Evolutionary conservation across 805 yeast genomes (phyloP).

Genomic region (Alloascoidea africana): DNA sequence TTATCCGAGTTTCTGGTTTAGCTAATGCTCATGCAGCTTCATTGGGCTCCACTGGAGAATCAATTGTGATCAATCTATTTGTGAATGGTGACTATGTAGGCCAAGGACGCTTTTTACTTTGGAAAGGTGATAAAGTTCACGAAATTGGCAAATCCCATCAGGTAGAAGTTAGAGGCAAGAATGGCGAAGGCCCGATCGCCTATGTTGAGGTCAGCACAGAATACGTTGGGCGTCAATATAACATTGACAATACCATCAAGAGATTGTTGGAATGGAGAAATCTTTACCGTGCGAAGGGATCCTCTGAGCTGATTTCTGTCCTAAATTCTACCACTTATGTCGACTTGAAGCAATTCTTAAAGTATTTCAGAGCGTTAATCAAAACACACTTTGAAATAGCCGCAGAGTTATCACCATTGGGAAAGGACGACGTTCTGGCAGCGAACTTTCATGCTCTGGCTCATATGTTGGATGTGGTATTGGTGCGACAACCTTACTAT

Average conservation of each 20-base stretch:
- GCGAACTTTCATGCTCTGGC: constrained; percentile 11
- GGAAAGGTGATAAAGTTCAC: constrained; percentile 10
- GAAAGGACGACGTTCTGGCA: constrained; percentile 13
- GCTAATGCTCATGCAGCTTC: constrained; percentile 18
- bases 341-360: constrained; percentile 37
- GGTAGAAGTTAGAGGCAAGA: neutral
- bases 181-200: neutral
- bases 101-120: constrained; percentile 30
- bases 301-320: constrained; percentile 28
- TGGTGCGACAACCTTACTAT: constrained; percentile 4
- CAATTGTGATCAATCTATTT: constrained; percentile 37
- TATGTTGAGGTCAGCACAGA: constrained; percentile 19
- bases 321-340: constrained; percentile 36
- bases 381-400: constrained; percentile 20
- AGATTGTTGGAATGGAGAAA: constrained; percentile 37
- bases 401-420: constrained; percentile 23
- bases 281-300: constrained; percentile 24
- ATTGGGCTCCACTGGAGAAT: constrained; percentile 22
- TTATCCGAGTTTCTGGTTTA: constrained; percentile 47
- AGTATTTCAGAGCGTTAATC: constrained; percentile 17
- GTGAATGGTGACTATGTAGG: constrained; percentile 52
- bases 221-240: constrained; percentile 55
- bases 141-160: neutral
- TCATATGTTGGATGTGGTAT: constrained; percentile 12
- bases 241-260: constrained; percentile 39